Base-by-base conservation (phyloP, 1,284 basidiomycete genomes). In the Thecaphora thlaspeos region DNA sequence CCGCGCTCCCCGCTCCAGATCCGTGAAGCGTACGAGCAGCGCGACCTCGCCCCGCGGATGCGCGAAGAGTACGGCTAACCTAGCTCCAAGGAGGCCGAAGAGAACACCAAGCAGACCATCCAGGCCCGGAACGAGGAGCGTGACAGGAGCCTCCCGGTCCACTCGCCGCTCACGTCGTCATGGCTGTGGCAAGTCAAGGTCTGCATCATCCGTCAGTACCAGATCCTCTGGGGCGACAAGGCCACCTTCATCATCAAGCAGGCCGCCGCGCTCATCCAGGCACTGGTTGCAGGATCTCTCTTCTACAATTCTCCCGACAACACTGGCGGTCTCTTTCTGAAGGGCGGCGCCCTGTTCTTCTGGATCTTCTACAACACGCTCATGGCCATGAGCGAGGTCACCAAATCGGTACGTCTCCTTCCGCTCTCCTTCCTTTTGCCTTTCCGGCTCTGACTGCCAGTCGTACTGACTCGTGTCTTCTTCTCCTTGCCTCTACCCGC, bases 211-310 rank as follows among this genome's bases (percentile, higher is more conserved):
- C 28, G 76, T 82, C 26, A 28, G 26, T 28, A 28, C 26, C 87
- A 87, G 71, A 87, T 89, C 61, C 72, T 87, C 28, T 76, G 80
- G 39, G 88, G 88, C 1, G 83, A 83, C 48, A 69, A 81, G 42
- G 81, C 73, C 51, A 78, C 83, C 1, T 61, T 70, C 43, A 36
- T 69, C 15, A 73, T 73, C 8, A 48, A 51, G 7, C 22, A 48
- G 17, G 28, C 51, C 14, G 80, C 79, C 5, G 45, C 52, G 15
- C 40, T 61, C 26, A 49, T 59, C 51, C 51, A 60, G 41, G 85
- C 88, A 45, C 79, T 93, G 43, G 84, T 93, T 46, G 85, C 90
- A 59, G 90, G 89, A 26, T 85, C 88, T 78, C 85, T 89, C 28
- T 84, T 92, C 46, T 91, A 61, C 19, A 49, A 68, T n/a, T 43